phyloP scores from a whole-genome alignment of 371 early-diverging fungal genomes.

The Rhizomucor pusillus region DNA sequence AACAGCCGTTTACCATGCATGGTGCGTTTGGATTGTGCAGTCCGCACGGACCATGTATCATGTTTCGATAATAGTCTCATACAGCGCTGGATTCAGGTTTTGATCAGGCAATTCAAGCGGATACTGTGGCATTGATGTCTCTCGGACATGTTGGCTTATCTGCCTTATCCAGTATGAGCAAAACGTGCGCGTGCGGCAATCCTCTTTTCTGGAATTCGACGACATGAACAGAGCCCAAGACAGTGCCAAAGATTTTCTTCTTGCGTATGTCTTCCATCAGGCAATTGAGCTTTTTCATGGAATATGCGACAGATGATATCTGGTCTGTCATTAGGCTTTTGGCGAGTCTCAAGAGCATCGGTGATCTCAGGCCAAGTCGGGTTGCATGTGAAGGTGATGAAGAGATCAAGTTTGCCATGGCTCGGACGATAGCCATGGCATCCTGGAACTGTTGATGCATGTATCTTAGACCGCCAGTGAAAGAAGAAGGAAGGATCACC shows the following conservation, averaged over 20 bases:
- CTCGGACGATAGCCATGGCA: slow-evolving; percentile 20
- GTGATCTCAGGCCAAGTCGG: slow-evolving; percentile 3
- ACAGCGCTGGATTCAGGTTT: slow-evolving; percentile 12
- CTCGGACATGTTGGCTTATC: slow-evolving; percentile 17
- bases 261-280: slow-evolving; percentile 20
- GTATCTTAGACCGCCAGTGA: neutral
- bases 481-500: neutral
- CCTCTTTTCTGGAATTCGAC: slow-evolving; percentile 30
- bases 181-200: slow-evolving; percentile 29
- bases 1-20: slow-evolving; percentile 26
- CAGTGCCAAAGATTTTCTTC: slow-evolving; percentile 17
- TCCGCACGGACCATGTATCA: slow-evolving; percentile 43
- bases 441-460: slow-evolving; percentile 21
- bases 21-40: slow-evolving; percentile 7
- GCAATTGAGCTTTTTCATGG: slow-evolving; percentile 14
- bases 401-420: slow-evolving; percentile 32
- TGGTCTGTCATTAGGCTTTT: slow-evolving; percentile 14
- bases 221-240: slow-evolving; percentile 10
- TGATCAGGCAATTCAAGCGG: slow-evolving; percentile 31
- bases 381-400: slow-evolving; percentile 44
- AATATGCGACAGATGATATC: slow-evolving; percentile 22
- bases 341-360: neutral
- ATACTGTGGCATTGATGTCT: slow-evolving; percentile 20
- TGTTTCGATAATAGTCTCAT: slow-evolving; percentile 22
- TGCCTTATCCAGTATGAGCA: slow-evolving; percentile 19